These are phyloP conservation scores for Pseudogymnoascus sp. DNA, from an alignment of 2,329 filamentous ascomycete genomes.

Conservation along the genomic window DNA sequence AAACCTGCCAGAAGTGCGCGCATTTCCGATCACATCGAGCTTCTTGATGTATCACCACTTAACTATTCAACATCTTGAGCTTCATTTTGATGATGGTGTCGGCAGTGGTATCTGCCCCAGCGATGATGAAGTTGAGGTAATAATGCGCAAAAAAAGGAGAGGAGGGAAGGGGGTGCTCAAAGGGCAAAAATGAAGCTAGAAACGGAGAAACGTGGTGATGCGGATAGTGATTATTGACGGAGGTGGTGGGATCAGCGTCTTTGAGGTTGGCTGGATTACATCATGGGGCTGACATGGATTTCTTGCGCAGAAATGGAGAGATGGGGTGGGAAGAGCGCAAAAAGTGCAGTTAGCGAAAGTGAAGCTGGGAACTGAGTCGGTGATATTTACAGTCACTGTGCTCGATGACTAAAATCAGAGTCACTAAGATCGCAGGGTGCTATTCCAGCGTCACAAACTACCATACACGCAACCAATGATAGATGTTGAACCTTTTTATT, in stretches of 20 bases:
- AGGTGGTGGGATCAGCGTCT: not conserved
- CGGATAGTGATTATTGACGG: not conserved
- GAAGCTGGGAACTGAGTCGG: not conserved
- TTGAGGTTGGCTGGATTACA: not conserved
- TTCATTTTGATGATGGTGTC: too few relatives aligned
- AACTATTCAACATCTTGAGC: too few relatives aligned
- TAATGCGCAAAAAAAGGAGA: not conserved
- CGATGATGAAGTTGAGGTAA: not conserved
- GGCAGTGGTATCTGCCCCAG: not conserved
- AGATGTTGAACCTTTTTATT: constrained; percentile 5
- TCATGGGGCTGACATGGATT: not conserved
- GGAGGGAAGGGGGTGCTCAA: too few relatives aligned
- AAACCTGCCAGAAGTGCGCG: not conserved
- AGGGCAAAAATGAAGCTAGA: not conserved
- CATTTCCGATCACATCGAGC: not conserved
- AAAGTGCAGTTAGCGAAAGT: not conserved
- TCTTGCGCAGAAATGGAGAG: not conserved
- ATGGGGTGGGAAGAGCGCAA: too few relatives aligned
- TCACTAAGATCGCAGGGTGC: not conserved
- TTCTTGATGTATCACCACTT: too few relatives aligned
- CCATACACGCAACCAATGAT: not conserved
- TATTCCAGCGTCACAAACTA: not conserved
- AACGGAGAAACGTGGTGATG: not conserved
- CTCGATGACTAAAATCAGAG: not conserved
- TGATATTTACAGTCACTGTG: not conserved